Conservation (phyloP, 495 filamentous ascomycete genomes). For the Daldinia decipiens region DNA sequence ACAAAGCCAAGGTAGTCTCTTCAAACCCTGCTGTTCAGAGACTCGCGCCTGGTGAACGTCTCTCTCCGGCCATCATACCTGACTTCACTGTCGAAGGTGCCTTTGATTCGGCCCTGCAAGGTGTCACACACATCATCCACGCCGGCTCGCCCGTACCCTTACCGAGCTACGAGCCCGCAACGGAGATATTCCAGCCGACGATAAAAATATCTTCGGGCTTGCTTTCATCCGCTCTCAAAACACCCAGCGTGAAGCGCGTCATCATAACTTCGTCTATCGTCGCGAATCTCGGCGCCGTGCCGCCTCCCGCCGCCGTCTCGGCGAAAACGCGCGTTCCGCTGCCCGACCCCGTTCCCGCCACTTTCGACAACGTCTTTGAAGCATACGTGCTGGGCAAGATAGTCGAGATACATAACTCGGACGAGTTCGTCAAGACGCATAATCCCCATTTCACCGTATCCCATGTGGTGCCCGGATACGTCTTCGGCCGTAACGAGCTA, state of each 20-base stretch:
- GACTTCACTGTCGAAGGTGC: neutral
- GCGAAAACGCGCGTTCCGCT: neutral
- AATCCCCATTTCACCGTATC: conserved; percentile 53
- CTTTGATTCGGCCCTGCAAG: neutral
- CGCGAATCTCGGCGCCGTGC: neutral
- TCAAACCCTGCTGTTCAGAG: conserved; percentile 42
- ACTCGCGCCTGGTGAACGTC: conserved; percentile 31
- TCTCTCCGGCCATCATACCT: neutral
- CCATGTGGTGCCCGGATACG: conserved; percentile 52
- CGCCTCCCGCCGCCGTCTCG: neutral
- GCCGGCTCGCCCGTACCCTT: neutral
- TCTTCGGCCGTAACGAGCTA: conserved; percentile 55
- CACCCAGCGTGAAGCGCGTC: neutral
- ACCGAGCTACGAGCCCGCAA: neutral
- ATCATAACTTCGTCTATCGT: neutral
- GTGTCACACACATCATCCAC: neutral
- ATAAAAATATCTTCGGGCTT: neutral
- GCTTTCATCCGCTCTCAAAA: neutral
- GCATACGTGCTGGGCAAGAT: neutral
- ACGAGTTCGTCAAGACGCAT: conserved; percentile 44
- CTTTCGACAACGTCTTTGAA: neutral
- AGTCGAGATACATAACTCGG: neutral
- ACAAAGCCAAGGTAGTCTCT: conserved; percentile 43
- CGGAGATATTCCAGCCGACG: neutral
- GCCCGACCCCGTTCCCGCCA: neutral